These are phyloP conservation scores for Mycena polygramma DNA, from an alignment of 768 basidiomycete species.

Conservation along the genomic window DNA sequence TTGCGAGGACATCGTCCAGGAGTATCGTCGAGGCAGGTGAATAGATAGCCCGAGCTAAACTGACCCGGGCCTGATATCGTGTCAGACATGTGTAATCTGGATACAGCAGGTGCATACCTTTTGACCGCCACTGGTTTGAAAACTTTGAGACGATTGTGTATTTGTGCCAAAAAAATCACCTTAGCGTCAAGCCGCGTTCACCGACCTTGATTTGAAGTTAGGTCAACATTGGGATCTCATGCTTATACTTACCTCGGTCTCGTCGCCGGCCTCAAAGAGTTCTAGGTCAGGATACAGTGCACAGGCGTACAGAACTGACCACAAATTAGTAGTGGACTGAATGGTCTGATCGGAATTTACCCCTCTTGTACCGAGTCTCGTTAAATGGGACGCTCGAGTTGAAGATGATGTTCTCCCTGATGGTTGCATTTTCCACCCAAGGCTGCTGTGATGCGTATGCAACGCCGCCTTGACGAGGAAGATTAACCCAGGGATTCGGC, in stretches of 20 bases:
- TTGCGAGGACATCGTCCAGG: slow-evolving; percentile 68
- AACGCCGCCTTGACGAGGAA: slow-evolving; percentile 68
- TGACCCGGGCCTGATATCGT: slow-evolving; percentile 51
- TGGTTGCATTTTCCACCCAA: slow-evolving; percentile 74
- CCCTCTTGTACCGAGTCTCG: slow-evolving; percentile 55
- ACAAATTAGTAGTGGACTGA: background rate
- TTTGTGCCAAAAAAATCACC: slow-evolving; percentile 38
- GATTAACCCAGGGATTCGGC: slow-evolving; percentile 61
- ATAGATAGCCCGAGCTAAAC: slow-evolving; percentile 69
- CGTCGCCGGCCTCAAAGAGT: slow-evolving; percentile 62
- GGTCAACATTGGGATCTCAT: too few relatives aligned
- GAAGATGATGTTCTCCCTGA: slow-evolving; percentile 65
- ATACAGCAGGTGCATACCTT: slow-evolving; percentile 50
- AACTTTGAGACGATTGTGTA: background rate
- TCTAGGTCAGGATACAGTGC: slow-evolving; percentile 59
- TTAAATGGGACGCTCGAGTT: slow-evolving; percentile 52
- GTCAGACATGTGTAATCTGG: background rate
- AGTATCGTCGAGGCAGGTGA: slow-evolving; percentile 65
- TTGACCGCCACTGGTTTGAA: slow-evolving; percentile 59
- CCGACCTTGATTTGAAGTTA: slow-evolving; percentile 46
- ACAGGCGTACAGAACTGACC: slow-evolving; percentile 53
- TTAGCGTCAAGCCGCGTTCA: slow-evolving; percentile 63
- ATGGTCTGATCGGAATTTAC: slow-evolving; percentile 36
- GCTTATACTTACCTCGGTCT: slow-evolving; percentile 51
- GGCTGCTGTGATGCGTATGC: slow-evolving; percentile 75